Base-by-base conservation (phyloP, 2,329 filamentous ascomycete genomes). In the Cladophialophora yegresii region DNA sequence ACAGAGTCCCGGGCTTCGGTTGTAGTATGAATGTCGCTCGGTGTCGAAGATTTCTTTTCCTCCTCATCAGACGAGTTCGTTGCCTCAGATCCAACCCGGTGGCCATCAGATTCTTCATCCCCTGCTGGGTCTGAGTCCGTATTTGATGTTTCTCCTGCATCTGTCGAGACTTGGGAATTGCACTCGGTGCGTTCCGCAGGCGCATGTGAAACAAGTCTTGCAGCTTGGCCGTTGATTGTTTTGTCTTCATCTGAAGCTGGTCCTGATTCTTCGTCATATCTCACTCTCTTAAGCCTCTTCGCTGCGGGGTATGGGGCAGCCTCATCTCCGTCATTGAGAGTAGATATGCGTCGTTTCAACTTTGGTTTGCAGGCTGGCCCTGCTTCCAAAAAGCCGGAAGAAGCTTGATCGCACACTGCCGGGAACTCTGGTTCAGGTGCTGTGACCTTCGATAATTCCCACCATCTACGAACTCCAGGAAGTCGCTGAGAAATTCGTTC, bases 371-470 rank as follows among this genome's bases (percentile, higher is more conserved):
- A n/a, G 8, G 40, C 9, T 13, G 30, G 13, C 32, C 26, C 40
- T 12, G 26, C 6, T 13, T 58, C 54, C 28, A 47, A 40, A 28
- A 40, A 30, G n/a, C 12, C 23, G 32, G 22, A 7, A 30, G 57
- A 28, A 9, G 20, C 10, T 54, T 28, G 51, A 13, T 20, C 28
- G 30, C 40, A 45, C 13, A 32, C 26, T 54, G 57, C 30, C 20
- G 58, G 62, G 23, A 43, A 61, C 54, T 64, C 62, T 30, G 62
- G 62, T 28, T 64, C 62, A 16, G 62, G 62, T n/a, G 62, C 53
- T 10, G 23, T 32, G 62, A 64, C 56, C 62, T 26, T 22, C 56
- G 16, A 8, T 28, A 13, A 5, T 53, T 51, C 6, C 32, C 33
- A 30, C 12, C 10, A 13, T 20, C 45, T 20, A 59, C 16, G 23